A percentile compares a stretch with the other conserved stretches of the same genome.
Evolutionary conservation across 129 eudicot species (phyloP).

Genomic region (Helichrysum umbraculigerum): DNA sequence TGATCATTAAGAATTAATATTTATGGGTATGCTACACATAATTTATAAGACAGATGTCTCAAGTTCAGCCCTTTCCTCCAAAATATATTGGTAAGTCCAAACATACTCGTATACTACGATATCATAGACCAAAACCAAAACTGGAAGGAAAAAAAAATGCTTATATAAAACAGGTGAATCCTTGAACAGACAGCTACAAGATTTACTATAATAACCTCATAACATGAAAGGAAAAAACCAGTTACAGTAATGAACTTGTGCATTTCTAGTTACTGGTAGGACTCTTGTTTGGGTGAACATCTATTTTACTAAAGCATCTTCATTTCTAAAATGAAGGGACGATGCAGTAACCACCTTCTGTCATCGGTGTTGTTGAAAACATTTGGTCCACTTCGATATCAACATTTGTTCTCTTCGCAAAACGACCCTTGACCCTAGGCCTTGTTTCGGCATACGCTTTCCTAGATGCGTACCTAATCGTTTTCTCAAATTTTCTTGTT

Average conservation of each 20-base stretch:
- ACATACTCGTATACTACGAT: not conserved
- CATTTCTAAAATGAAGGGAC: constrained; percentile 65
- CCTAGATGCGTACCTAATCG: constrained; percentile 92
- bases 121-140: constrained; percentile 14
- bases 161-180: constrained; percentile 22
- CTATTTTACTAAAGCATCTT: constrained; percentile 3
- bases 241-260: constrained; percentile 34
- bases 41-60: not conserved
- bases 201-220: constrained; percentile 31
- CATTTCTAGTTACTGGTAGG: constrained; percentile 24
- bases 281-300: not conserved
- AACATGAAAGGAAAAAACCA: constrained; percentile 25
- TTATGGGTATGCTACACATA: not conserved
- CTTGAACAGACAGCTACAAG: constrained; percentile 29
- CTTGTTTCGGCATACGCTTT: constrained; percentile 96
- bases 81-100: not conserved
- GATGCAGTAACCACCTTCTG: constrained; percentile 57
- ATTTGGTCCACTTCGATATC: constrained; percentile 71
- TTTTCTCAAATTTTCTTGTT: constrained; percentile 86
- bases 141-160: constrained; percentile 13
- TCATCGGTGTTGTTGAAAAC: constrained; percentile 52
- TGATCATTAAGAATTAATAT: not conserved
- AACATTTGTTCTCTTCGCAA: constrained; percentile 70
- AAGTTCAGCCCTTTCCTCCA: not conserved
- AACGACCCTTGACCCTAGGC: constrained; percentile 95